These are phyloP conservation scores for Moniliella sp. DNA, from an alignment of 1,284 basidiomycete genomes.

Conservation along the genomic window DNA sequence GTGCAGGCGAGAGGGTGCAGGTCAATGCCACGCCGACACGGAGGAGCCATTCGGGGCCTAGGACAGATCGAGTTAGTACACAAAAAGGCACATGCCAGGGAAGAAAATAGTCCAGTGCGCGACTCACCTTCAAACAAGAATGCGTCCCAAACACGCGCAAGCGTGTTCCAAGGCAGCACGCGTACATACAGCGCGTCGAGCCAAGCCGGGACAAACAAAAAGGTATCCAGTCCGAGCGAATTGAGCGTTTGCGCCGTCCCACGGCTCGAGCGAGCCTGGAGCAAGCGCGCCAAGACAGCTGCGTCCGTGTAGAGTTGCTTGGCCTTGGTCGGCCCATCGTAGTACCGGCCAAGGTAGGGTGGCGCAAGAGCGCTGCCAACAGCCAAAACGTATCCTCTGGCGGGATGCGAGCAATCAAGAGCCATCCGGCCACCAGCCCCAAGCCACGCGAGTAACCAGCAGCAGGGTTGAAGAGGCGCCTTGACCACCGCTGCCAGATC, in stretches of 20 bases:
- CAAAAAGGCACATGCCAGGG: conserved; percentile 3
- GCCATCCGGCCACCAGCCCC: conserved; percentile 52
- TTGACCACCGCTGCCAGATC: conserved; percentile 26
- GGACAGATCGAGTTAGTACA: not conserved
- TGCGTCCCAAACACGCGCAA: conserved; percentile 64
- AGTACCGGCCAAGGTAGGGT: conserved; percentile 41
- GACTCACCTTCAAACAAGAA: conserved; percentile 58
- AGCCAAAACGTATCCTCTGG: conserved; percentile 80
- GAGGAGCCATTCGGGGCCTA: conserved; percentile 58
- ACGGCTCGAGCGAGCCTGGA: conserved; percentile 41
- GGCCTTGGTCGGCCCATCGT: conserved; percentile 44
- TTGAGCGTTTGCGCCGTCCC: too few relatives aligned
- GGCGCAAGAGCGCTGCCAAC: conserved; percentile 49
- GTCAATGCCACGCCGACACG: conserved; percentile 57
- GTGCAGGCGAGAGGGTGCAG: too few relatives aligned
- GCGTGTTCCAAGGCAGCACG: conserved; percentile 52
- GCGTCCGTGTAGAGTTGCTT: conserved; percentile 60
- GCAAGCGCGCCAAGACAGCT: conserved; percentile 50
- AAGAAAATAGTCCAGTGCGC: too few relatives aligned
- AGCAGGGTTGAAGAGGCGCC: conserved; percentile 34
- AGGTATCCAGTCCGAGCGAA: conserved; percentile 14
- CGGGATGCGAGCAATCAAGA: conserved; percentile 56
- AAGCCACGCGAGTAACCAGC: conserved; percentile 42
- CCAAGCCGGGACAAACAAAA: conserved; percentile 30
- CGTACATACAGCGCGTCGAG: conserved; percentile 46